phyloP scores from a whole-genome alignment of 2,329 filamentous ascomycete species.

The Pseudocercospora pini-densiflorae region DNA sequence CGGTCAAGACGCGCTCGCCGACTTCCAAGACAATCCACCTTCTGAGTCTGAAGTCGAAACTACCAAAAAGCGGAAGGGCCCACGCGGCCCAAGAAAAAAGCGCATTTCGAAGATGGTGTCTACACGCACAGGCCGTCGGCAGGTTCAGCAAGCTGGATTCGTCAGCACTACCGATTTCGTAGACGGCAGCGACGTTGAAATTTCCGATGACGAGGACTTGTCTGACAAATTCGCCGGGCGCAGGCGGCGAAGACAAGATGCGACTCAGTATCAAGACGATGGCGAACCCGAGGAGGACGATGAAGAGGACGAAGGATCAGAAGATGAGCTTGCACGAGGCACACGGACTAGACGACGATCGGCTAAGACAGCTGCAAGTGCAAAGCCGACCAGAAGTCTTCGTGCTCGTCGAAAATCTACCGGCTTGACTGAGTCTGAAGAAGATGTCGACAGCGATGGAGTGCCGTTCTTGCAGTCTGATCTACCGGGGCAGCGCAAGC shows the following conservation, averaged over 20 bases:
- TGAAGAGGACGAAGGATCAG: conserved; percentile 29
- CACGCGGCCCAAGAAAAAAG: conserved; percentile 15
- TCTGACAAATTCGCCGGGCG: conserved; percentile 23
- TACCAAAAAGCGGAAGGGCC: not conserved
- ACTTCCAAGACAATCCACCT: conserved; percentile 40
- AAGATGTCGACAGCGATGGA: conserved; percentile 35
- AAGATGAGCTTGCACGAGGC: conserved; percentile 26
- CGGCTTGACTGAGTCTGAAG: conserved; percentile 21
- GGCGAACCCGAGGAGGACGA: conserved; percentile 31
- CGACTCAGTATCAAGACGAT: conserved; percentile 30
- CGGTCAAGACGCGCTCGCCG: conserved; percentile 52
- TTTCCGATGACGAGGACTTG: conserved; percentile 28
- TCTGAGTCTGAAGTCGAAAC: conserved; percentile 19
- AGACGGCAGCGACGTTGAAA: conserved; percentile 31
- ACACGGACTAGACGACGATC: conserved; percentile 25
- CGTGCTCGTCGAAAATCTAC: conserved; percentile 23
- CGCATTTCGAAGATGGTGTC: conserved; percentile 32
- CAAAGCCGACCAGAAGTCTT: conserved; percentile 14
- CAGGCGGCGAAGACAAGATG: conserved; percentile 31
- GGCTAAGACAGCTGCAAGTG: conserved; percentile 13
- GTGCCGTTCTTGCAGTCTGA: conserved; percentile 46
- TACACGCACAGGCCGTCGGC: conserved; percentile 27
- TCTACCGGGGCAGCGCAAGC: conserved; percentile 43
- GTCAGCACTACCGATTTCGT: conserved; percentile 37
- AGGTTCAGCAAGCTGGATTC: conserved; percentile 26